Evolutionary conservation across 208 protist species (phyloP), one percentile per base, ranked within the genome.

Genomic region (Spongospora subterranea): DNA sequence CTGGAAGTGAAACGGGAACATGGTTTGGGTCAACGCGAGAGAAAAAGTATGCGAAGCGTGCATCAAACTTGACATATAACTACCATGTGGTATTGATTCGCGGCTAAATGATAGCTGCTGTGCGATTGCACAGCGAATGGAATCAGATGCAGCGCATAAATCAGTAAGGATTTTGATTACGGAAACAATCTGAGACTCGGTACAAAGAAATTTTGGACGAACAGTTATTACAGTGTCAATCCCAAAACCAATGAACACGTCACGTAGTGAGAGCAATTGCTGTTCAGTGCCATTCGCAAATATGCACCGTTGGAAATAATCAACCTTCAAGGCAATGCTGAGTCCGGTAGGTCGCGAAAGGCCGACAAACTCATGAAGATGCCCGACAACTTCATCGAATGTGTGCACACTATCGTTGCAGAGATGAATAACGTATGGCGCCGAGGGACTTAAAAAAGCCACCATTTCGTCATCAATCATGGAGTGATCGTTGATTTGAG

Each of bases 371-470:
- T 43, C 11, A n/a, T n/a, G 45, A 40, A 89, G 88, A 35, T 53
- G 88, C 32, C 13, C 50, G 32, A 89, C 29, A 11, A 89, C 41
- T 32, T 40, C 24, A n/a, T 89, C 41, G 88, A 89, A 89, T 1
- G 88, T 53, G n/a, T 89, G 88, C 32, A 89, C 45, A 35, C 50
- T 46, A 43, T 89, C 88, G 41, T 89, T 89, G 88, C 20, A 60
- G 32, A 89, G 29, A 13, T 43, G 35, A 82, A 40, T 6, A 6
- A 45, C 6, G 6, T 35, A 40, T 6, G 71, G 71, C 50, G 50
- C 24, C 6, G 13, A 6, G n/a, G n/a, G n/a, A n/a, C n/a, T n/a
- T n/a, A n/a, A n/a, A n/a, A n/a, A n/a, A 24, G 50, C 50, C 50
- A 60, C 6, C 17, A 82, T 82, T 13, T 43, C 40, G 17, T 82